Base-by-base conservation (phyloP, 495 filamentous ascomycete genomes). In the Rusavskia elegans region DNA sequence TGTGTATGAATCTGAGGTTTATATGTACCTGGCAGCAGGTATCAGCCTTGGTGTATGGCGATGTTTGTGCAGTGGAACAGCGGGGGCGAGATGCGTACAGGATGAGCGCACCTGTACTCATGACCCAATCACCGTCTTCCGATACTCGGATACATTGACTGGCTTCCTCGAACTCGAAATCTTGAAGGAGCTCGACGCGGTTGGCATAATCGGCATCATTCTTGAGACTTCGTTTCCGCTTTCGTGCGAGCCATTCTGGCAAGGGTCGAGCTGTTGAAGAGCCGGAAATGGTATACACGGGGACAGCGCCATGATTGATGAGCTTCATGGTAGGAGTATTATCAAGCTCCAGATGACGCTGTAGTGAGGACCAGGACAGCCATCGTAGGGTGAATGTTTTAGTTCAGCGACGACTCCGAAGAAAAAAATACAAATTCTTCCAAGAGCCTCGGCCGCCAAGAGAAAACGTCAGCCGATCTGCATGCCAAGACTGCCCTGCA, bases 121-220 rank as follows among this genome's bases (percentile, higher is more conserved):
- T 93, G 10, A 95, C 87, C 86, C 92, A 99, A 61, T 97, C 82
- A 36, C 90, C 89, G 77, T 99, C 93, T 53, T 96, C 92, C 63
- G 87, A 94, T 32, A 87, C 84, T 35, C 87, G 73, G 45, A 99
- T 75, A 63, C 90, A 96, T 44, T 82, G 78, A 63, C 89, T 95
- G n/a, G 93, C 89, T 66, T 99, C 93, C 61, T 97, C 92, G 56
- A 97, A 99, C 60, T 94, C 89, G 63, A 99, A 99, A 61, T 97
- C 90, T 61, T 99, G 93, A 23, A 99, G 74, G 46, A 99, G 72
- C 65, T 99, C 93, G 53, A 99, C 83, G 49, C 92, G 84, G 63
- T 87, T 94, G 51, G 87, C 81, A 68, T 85, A 96, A 58, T 95
- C 89, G 46, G 85, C 79, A 61, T 97, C 92, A 53, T 89, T 82